Percentiles rank a stretch among this genome's conserved stretches.
phyloP scores from a whole-genome alignment of 2,329 filamentous ascomycete genomes.

The Hypoxylon sp. region DNA sequence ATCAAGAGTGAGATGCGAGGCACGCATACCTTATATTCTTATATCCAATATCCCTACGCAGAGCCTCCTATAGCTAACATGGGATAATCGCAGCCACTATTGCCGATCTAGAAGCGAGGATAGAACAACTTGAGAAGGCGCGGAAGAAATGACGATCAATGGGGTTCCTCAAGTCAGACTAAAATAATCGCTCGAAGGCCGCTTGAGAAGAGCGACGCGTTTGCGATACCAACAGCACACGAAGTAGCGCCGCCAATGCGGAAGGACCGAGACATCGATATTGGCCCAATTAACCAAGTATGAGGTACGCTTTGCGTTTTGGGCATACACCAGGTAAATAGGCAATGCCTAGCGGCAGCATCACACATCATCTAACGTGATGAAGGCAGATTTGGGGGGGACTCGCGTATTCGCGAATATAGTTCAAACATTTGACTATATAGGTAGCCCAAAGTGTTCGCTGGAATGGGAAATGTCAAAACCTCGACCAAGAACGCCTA shows the following conservation, averaged over 20 bases:
- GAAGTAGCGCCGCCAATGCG: not conserved
- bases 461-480: constrained; percentile 26
- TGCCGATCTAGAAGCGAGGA: constrained; percentile 48
- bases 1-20: constrained; percentile 69
- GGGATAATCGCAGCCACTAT: constrained; percentile 43
- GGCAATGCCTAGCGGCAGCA: not conserved
- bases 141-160: constrained; percentile 27
- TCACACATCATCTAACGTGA: not conserved
- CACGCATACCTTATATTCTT: constrained; percentile 51
- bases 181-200: not conserved
- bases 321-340: constrained; percentile 11
- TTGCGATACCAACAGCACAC: not conserved
- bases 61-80: constrained; percentile 15
- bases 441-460: constrained; percentile 13
- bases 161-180: not conserved
- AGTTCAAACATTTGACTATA: constrained; percentile 19
- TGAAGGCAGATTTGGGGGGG: constrained; percentile 2
- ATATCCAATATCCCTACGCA: not conserved
- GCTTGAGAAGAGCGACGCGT: not conserved
- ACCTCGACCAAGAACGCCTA: constrained; percentile 45
- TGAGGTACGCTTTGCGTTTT: not conserved
- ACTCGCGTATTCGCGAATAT: constrained; percentile 18
- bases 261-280: not conserved
- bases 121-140: constrained; percentile 49
- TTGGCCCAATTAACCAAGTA: not conserved